phyloP scores from a whole-genome alignment of 805 yeast genomes.

The Saccharomycopsis schoenii region DNA sequence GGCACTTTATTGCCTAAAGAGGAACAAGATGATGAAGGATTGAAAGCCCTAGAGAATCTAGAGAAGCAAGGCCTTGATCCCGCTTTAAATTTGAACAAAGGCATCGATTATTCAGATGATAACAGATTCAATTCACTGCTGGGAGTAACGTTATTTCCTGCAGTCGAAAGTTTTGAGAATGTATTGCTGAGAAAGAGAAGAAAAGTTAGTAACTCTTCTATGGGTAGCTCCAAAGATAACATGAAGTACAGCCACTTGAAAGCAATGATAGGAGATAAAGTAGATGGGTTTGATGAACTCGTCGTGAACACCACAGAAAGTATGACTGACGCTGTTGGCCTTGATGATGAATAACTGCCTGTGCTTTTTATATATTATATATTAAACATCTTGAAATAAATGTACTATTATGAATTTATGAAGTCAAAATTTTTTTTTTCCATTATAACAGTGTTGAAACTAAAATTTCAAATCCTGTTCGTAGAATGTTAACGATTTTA shows the following conservation, averaged over 20 bases:
- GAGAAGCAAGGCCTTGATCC: conserved; percentile 21
- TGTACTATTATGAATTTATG: neutral
- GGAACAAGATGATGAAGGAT: conserved; percentile 50
- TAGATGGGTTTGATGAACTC: conserved; percentile 10
- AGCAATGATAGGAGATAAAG: conserved; percentile 9
- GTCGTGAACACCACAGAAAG: conserved; percentile 12
- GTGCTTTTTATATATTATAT: neutral
- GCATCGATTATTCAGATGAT: conserved; percentile 8
- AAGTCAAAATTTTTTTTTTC: too few relatives aligned
- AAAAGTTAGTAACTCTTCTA: neutral
- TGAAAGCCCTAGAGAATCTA: conserved; percentile 29
- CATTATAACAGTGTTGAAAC: too few relatives aligned
- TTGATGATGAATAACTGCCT: neutral
- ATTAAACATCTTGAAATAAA: neutral
- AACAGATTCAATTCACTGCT: conserved; percentile 4
- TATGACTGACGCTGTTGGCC: neutral
- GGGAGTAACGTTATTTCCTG: neutral
- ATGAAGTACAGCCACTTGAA: conserved; percentile 12
- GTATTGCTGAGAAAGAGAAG: conserved; percentile 1
- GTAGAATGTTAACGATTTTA: neutral
- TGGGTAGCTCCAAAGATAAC: neutral
- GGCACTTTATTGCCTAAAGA: conserved; percentile 44
- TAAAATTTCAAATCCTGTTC: too few relatives aligned
- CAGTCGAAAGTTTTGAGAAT: neutral
- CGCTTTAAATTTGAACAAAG: conserved; percentile 9